These are phyloP conservation scores for Catunica adiposa DNA, from an alignment of 2,329 filamentous ascomycete genomes.

Conservation along the genomic window DNA sequence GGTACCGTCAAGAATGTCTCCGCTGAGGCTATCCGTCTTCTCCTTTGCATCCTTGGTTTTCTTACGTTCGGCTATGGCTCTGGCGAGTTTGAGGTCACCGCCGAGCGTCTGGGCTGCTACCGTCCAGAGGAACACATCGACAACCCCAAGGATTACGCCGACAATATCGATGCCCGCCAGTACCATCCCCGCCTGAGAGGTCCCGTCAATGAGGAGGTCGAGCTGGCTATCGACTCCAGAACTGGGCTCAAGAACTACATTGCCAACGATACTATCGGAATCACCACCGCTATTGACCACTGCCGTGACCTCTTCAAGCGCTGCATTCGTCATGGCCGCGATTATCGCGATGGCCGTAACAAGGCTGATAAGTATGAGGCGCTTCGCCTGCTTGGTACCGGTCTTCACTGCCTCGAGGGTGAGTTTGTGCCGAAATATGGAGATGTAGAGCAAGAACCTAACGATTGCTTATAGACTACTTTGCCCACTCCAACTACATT, in stretches of 20 bases:
- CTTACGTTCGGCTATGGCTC: slow-evolving; percentile 80
- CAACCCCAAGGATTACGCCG: slow-evolving; percentile 77
- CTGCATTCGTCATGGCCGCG: slow-evolving; percentile 65
- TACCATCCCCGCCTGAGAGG: slow-evolving; percentile 71
- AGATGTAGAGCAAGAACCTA: neutral
- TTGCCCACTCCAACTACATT: slow-evolving; percentile 84
- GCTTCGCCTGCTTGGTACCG: slow-evolving; percentile 71
- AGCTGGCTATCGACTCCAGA: slow-evolving; percentile 60
- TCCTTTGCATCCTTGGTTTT: slow-evolving; percentile 81
- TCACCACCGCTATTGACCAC: slow-evolving; percentile 67
- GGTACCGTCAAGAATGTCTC: slow-evolving; percentile 83
- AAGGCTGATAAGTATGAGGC: slow-evolving; percentile 72
- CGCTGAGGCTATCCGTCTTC: slow-evolving; percentile 74
- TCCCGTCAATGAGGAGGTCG: slow-evolving; percentile 60
- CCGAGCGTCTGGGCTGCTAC: slow-evolving; percentile 65
- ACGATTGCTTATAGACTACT: slow-evolving; percentile 45
- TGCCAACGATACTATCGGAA: slow-evolving; percentile 60
- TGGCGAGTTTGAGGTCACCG: slow-evolving; percentile 68
- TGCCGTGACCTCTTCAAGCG: slow-evolving; percentile 56
- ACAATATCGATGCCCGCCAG: slow-evolving; percentile 68
- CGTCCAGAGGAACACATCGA: slow-evolving; percentile 59
- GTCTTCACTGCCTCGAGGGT: slow-evolving; percentile 74
- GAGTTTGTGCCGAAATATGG: slow-evolving; percentile 4
- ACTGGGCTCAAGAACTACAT: slow-evolving; percentile 89
- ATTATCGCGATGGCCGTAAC: slow-evolving; percentile 41